phyloP scores from a whole-genome alignment of 495 filamentous ascomycete species.

The Penicillium cosmopolitanum region DNA sequence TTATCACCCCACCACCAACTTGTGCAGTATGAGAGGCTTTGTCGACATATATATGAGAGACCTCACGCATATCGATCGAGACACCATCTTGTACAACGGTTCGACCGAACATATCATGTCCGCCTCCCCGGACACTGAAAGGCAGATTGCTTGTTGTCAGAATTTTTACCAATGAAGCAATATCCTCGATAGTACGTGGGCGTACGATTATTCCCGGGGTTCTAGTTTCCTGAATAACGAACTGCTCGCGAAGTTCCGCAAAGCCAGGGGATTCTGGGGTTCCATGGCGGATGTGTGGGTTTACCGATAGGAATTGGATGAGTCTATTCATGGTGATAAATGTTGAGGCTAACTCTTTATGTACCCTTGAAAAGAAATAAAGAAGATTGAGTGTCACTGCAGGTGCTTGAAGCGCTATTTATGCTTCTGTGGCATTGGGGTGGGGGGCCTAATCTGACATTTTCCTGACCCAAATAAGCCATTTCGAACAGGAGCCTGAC shows the following conservation, averaged over 20 bases:
- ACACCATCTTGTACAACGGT: conserved; percentile 29
- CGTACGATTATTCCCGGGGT: conserved; percentile 26
- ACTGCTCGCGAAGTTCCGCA: conserved; percentile 8
- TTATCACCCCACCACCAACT: conserved; percentile 40
- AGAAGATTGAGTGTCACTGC: not conserved
- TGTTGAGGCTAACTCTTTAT: too few relatives aligned
- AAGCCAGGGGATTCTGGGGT: conserved; percentile 15
- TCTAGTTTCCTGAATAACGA: conserved; percentile 15
- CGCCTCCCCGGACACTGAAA: conserved; percentile 41
- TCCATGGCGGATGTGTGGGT: conserved; percentile 17
- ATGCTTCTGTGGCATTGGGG: not conserved
- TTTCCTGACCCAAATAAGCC: not conserved
- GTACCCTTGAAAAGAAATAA: not conserved
- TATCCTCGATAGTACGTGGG: conserved; percentile 37
- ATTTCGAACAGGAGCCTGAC: too few relatives aligned
- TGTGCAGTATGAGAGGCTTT: conserved; percentile 27
- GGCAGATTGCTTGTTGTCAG: conserved; percentile 23
- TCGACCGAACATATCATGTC: conserved; percentile 39
- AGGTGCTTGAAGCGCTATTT: not conserved
- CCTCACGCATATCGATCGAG: conserved; percentile 44
- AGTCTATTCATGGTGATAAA: conserved; percentile 16
- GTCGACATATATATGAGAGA: conserved; percentile 34
- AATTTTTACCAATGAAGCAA: conserved; percentile 32
- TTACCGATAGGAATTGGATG: conserved; percentile 12
- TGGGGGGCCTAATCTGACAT: not conserved